A percentile compares a stretch with the other conserved stretches of the same genome.
phyloP scores from a whole-genome alignment of 352 stramenopile genomes.

The Phytophthora tentaculata region DNA sequence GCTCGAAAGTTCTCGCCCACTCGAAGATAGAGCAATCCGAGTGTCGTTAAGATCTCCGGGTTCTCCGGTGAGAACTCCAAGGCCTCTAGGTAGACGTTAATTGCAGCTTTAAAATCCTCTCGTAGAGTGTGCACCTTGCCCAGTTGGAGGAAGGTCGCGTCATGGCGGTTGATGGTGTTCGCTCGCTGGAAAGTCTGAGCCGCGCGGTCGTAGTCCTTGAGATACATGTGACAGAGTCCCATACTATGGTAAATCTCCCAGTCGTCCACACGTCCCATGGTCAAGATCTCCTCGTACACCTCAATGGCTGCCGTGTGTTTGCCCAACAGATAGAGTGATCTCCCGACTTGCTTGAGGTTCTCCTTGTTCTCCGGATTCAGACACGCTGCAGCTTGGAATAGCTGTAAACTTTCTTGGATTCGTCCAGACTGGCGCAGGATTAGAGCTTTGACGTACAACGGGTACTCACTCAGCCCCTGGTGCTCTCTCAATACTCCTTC shows the following conservation, averaged over 20 bases:
- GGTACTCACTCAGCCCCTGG: constrained; percentile 91
- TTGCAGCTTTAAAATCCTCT: constrained; percentile 88
- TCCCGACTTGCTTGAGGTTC: constrained; percentile 92
- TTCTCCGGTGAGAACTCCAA: constrained; percentile 95
- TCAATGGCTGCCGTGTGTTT: constrained; percentile 92
- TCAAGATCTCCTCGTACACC: constrained; percentile 91
- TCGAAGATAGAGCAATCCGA: constrained; percentile 91
- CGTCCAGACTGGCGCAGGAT: constrained; percentile 89
- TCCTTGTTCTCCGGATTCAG: constrained; percentile 92
- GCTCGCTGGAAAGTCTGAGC: constrained; percentile 90
- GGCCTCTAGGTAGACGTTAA: constrained; percentile 91
- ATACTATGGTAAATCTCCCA: constrained; percentile 95
- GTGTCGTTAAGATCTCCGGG: constrained; percentile 90
- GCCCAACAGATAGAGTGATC: constrained; percentile 83
- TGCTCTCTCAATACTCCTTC: constrained; percentile 87
- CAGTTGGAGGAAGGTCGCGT: constrained; percentile 92
- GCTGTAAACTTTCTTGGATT: constrained; percentile 91
- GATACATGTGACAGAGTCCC: constrained; percentile 91
- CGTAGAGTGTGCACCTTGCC: constrained; percentile 87
- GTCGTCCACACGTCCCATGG: constrained; percentile 82
- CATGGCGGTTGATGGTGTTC: constrained; percentile 92
- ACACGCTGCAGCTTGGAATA: constrained; percentile 93
- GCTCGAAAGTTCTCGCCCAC: constrained; percentile 91
- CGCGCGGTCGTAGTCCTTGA: constrained; percentile 91
- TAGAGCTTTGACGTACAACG: constrained; percentile 92